Conservation (phyloP, 2,329 filamentous ascomycete genomes). For the Zalaria obscura region DNA sequence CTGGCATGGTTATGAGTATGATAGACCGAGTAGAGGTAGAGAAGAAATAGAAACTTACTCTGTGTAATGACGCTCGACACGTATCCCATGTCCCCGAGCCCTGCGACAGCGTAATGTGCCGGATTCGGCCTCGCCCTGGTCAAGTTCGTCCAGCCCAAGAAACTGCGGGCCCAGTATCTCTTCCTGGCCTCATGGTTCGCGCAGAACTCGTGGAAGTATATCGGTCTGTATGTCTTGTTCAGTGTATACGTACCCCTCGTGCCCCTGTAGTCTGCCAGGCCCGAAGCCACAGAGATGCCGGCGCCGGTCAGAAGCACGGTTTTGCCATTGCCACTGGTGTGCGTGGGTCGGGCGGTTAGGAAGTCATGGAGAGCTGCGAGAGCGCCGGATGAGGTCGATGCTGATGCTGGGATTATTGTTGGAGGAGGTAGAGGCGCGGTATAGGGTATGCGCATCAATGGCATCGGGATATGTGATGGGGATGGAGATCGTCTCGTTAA, state of each 20-base stretch:
- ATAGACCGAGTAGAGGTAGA: background rate
- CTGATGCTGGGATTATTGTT: conserved; percentile 57
- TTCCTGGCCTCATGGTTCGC: conserved; percentile 71
- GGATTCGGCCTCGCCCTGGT: conserved; percentile 65
- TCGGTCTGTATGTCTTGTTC: conserved; percentile 80
- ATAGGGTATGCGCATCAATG: conserved; percentile 75
- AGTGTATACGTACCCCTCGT: conserved; percentile 81
- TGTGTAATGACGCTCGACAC: conserved; percentile 75
- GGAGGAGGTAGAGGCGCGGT: conserved; percentile 69
- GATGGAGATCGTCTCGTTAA: background rate
- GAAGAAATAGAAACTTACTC: conserved; percentile 29
- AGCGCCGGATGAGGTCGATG: conserved; percentile 56
- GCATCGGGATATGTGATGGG: conserved; percentile 1
- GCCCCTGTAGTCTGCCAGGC: conserved; percentile 84
- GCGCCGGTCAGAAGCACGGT: conserved; percentile 65
- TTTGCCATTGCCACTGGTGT: conserved; percentile 37
- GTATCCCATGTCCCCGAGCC: conserved; percentile 57
- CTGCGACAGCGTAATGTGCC: conserved; percentile 62
- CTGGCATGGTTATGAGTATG: conserved; percentile 11
- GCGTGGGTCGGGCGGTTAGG: conserved; percentile 43
- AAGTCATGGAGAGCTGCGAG: conserved; percentile 66
- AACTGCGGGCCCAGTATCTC: conserved; percentile 90
- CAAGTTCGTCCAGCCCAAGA: conserved; percentile 79
- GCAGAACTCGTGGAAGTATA: conserved; percentile 86
- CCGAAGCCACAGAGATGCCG: conserved; percentile 84